Percentiles rank a stretch among this genome's conserved stretches.
Conservation (phyloP, 2,329 filamentous ascomycete species). For the Colletotrichum lindemuthianum region DNA sequence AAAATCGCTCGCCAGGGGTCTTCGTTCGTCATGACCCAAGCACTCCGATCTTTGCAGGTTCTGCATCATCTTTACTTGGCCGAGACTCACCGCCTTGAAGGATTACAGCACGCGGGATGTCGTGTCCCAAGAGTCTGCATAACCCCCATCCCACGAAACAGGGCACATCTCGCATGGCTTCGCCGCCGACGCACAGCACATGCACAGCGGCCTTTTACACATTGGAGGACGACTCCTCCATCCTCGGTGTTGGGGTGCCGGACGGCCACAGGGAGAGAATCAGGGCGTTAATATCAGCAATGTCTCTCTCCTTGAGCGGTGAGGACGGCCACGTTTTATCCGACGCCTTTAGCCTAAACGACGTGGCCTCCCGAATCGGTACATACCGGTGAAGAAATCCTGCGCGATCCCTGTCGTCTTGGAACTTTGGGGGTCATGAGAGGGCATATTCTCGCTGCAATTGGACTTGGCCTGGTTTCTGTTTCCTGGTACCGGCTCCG, state of each 20-base stretch:
- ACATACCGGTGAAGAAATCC: constrained; percentile 15
- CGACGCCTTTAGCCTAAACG: constrained; percentile 28
- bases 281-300: neutral
- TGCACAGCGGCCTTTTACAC: too few relatives aligned
- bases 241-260: neutral
- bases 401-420: neutral
- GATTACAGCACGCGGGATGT: neutral
- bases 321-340: constrained; percentile 15
- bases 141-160: neutral
- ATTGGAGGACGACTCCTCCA: neutral
- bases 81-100: constrained; percentile 7
- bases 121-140: neutral
- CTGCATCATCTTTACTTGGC: neutral
- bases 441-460: neutral
- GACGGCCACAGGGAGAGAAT: neutral
- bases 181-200: neutral
- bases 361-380: constrained; percentile 10
- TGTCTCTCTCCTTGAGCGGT: constrained; percentile 4
- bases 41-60: neutral
- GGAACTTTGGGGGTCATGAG: neutral
- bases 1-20: neutral
- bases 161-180: neutral
- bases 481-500: constrained; percentile 11
- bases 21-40: neutral
- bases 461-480: neutral